Evolutionary conservation across 257 asterid species (phyloP).

Genomic region (Fraxinus pennsylvanica): DNA sequence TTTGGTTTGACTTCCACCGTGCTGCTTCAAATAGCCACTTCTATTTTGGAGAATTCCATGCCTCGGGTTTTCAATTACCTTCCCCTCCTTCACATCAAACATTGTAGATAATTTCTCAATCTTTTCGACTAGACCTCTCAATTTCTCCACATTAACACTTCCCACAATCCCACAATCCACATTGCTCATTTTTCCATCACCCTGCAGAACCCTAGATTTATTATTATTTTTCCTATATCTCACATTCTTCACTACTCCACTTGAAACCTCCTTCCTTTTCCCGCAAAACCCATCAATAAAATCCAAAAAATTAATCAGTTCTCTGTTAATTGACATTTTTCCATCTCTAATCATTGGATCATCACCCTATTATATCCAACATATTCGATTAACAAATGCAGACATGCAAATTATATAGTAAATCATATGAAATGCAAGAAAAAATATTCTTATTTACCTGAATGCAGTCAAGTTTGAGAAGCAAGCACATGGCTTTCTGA

Average conservation of each 20-base stretch:
- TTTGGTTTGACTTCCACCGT: constrained; percentile 40
- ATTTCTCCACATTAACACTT: constrained; percentile 33
- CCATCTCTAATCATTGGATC: constrained; percentile 88
- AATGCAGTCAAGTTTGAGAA: constrained; percentile 60
- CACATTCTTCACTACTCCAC: constrained; percentile 34
- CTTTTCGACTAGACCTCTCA: constrained; percentile 47
- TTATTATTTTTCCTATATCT: constrained; percentile 30
- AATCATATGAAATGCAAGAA: background rate
- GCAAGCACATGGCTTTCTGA: constrained; percentile 51
- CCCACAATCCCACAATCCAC: constrained; percentile 22
- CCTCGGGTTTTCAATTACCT: constrained; percentile 29
- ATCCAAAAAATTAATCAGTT: constrained; percentile 56
- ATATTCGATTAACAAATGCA: background rate
- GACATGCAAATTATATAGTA: background rate
- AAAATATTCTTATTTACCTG: constrained; percentile 42
- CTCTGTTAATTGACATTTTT: constrained; percentile 52
- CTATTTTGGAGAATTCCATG: constrained; percentile 19
- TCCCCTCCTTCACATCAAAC: constrained; percentile 48
- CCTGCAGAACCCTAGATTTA: constrained; percentile 34
- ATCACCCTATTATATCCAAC: constrained; percentile 52
- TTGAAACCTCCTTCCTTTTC: constrained; percentile 36
- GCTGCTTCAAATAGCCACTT: constrained; percentile 31
- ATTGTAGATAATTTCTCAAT: constrained; percentile 48
- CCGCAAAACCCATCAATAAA: constrained; percentile 45
- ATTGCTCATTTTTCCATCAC: constrained; percentile 29